Evolutionary conservation across 1,139 yeast genomes (phyloP).

Genomic region (Yamadazyma dendronema): DNA sequence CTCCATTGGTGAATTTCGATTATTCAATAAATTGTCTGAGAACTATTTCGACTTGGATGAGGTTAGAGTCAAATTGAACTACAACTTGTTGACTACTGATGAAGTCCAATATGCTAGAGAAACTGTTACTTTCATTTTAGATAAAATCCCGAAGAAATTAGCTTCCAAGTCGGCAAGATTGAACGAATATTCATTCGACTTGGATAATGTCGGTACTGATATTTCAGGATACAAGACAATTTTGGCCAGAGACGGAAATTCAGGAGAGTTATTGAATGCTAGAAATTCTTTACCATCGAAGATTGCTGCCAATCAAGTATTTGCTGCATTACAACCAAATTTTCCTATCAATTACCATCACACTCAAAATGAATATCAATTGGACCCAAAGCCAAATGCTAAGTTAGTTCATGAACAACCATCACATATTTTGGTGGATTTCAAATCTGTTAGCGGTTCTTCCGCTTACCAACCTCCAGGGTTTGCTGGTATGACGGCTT

Average conservation of each 20-base stretch:
- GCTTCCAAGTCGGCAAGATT: conserved; percentile 45
- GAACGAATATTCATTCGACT: conserved; percentile 37
- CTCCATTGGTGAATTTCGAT: conserved; percentile 64
- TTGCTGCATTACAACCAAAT: conserved; percentile 71
- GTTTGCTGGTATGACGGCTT: conserved; percentile 69
- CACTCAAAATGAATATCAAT: conserved; percentile 29
- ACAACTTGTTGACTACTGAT: conserved; percentile 55
- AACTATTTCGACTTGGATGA: conserved; percentile 63
- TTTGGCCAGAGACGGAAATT: conserved; percentile 56
- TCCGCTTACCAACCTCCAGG: conserved; percentile 65
- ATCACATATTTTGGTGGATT: conserved; percentile 77
- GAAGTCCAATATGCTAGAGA: conserved; percentile 59
- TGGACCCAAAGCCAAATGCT: conserved; percentile 45
- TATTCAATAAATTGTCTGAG: conserved; percentile 52
- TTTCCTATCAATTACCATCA: conserved; percentile 56
- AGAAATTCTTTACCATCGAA: conserved; percentile 47
- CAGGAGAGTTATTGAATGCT: conserved; percentile 62
- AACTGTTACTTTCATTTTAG: conserved; percentile 58
- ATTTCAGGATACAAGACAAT: conserved; percentile 76
- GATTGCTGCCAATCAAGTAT: conserved; percentile 66
- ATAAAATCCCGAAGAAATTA: conserved; percentile 68
- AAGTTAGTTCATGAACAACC: conserved; percentile 56
- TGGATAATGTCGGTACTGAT: conserved; percentile 50
- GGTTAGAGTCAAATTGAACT: conserved; percentile 56
- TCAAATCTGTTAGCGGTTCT: conserved; percentile 67